Conservation (phyloP, 352 stramenopile genomes). For the Globisporangium mamillatum region DNA sequence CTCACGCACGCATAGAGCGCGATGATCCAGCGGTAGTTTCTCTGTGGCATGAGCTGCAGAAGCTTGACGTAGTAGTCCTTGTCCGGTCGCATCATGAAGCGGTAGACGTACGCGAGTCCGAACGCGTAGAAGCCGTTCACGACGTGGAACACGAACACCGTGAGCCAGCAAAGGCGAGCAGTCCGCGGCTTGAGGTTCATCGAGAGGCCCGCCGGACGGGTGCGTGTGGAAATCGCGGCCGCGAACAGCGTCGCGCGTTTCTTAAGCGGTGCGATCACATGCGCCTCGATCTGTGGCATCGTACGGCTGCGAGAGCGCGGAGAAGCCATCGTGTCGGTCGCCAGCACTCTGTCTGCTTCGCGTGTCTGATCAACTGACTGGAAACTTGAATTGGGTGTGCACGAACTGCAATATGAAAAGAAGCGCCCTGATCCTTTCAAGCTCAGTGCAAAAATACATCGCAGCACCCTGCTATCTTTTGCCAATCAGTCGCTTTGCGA, state of each 20-base stretch:
- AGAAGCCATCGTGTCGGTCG: neutral
- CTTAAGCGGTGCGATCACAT: neutral
- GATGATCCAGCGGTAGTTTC: constrained; percentile 12
- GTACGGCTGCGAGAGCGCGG: neutral
- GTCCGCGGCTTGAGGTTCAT: constrained; percentile 1
- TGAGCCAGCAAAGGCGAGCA: constrained; percentile 8
- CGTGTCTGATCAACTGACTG: neutral
- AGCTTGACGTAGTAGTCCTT: constrained; percentile 18
- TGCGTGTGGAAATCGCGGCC: constrained; percentile 2
- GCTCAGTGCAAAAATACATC: neutral
- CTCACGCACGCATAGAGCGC: constrained; percentile 14
- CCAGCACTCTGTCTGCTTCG: neutral
- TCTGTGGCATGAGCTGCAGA: constrained; percentile 15
- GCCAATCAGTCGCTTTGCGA: neutral
- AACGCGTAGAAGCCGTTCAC: constrained; percentile 16
- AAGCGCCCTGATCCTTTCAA: neutral
- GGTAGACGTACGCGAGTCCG: constrained; percentile 16
- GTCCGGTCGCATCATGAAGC: constrained; percentile 3
- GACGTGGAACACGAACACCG: constrained; percentile 11
- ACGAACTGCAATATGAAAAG: neutral
- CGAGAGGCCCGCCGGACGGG: neutral
- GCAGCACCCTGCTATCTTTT: neutral
- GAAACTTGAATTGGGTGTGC: neutral
- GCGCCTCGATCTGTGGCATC: neutral
- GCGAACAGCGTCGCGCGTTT: constrained; percentile 12